Conservation (phyloP, 441 rosid genomes). For the Adansonia gregorii region DNA sequence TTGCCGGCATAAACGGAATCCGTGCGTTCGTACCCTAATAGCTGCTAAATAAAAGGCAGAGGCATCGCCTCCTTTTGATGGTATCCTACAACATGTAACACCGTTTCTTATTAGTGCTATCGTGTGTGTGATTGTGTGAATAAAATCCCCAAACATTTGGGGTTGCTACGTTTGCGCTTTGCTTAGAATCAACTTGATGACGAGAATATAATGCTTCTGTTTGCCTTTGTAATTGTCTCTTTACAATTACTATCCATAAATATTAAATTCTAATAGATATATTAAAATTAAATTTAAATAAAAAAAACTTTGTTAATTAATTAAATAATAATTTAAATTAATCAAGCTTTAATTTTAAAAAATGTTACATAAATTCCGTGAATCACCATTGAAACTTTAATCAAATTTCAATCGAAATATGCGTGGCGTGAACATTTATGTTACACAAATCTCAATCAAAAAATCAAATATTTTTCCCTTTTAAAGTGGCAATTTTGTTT, state of each 20-base stretch:
- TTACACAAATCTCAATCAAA: no score
- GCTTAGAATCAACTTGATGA: background rate
- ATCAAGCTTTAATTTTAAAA: no score
- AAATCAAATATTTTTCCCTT: no score
- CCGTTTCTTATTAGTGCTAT: background rate
- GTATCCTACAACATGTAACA: background rate
- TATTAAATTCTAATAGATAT: no score
- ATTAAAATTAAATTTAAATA: no score
- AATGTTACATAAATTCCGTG: no score
- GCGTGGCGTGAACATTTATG: no score
- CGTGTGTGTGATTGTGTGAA: conserved; percentile 12
- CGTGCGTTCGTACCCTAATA: conserved; percentile 29
- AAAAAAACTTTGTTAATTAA: no score
- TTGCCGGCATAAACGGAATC: background rate
- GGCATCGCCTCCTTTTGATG: conserved; percentile 28
- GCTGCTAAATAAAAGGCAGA: conserved; percentile 51
- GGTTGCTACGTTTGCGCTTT: background rate
- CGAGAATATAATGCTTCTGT: background rate
- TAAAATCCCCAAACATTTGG: conserved; percentile 31
- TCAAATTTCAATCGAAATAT: no score
- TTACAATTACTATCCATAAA: background rate
- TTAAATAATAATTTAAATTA: no score
- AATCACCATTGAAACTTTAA: no score
- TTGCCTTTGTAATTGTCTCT: background rate
- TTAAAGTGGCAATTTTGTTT: no score